Conservation (phyloP, 106 monocot genomes). For the Dactylorhiza incarnata region DNA sequence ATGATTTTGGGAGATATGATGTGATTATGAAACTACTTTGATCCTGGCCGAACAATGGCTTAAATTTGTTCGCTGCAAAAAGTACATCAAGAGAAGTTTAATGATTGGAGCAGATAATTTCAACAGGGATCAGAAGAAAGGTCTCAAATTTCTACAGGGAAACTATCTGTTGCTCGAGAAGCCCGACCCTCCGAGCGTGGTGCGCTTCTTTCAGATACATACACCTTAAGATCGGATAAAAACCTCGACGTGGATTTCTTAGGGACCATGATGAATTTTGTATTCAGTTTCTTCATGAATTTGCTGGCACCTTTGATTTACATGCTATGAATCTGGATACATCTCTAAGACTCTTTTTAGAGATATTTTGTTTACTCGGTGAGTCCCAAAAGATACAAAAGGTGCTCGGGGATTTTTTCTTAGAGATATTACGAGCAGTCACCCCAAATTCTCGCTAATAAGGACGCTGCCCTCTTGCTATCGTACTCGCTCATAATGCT, state of each 20-base stretch:
- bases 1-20: too few species aligned
- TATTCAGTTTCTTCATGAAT: slow-evolving; percentile 63
- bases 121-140: slow-evolving; percentile 58
- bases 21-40: too few species aligned
- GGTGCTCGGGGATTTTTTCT: slow-evolving; percentile 62
- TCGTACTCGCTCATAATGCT: too few species aligned
- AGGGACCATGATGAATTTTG: slow-evolving; percentile 70
- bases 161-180: slow-evolving; percentile 61
- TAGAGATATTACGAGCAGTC: slow-evolving; percentile 72
- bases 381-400: slow-evolving; percentile 75
- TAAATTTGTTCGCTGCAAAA: too few species aligned
- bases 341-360: slow-evolving; percentile 58
- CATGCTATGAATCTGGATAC: slow-evolving; percentile 56
- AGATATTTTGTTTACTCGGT: slow-evolving; percentile 60
- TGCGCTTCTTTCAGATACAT: slow-evolving; percentile 50
- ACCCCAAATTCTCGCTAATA: too few species aligned
- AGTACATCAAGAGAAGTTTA: too few species aligned
- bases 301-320: slow-evolving; percentile 65
- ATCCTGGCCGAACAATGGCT: too few species aligned
- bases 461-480: too few species aligned
- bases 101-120: too few species aligned
- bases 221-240: slow-evolving; percentile 58
- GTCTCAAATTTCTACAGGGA: slow-evolving; percentile 60
- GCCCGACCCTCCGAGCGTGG: slow-evolving; percentile 56
- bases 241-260: slow-evolving; percentile 62